A percentile compares a stretch with the other conserved stretches of the same genome.
Evolutionary conservation across 176 grass and related monocot genomes (phyloP).

Genomic region (Avena eriantha): DNA sequence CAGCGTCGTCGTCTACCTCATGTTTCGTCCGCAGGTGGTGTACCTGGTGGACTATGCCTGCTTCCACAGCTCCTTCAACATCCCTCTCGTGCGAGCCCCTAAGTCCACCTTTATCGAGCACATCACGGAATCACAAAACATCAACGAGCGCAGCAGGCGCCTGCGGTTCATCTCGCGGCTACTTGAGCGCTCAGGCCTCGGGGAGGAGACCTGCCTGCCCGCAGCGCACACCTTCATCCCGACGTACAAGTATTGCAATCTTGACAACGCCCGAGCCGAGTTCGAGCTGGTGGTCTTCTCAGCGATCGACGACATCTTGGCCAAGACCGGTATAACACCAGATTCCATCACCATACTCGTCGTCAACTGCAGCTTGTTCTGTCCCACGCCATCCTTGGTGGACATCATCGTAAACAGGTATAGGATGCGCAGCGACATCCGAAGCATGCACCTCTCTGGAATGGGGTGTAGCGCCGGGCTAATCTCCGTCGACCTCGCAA

Average conservation of each 20-base stretch:
- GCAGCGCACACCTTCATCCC: background rate
- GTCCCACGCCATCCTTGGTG: background rate
- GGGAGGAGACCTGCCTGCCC: no score
- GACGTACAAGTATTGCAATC: background rate
- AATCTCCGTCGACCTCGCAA: background rate
- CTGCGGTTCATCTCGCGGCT: background rate
- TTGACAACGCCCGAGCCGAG: background rate
- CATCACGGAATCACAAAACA: background rate
- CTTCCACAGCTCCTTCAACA: conserved; percentile 46
- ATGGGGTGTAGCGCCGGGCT: no score
- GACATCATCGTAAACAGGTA: conserved; percentile 2
- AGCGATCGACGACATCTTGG: background rate
- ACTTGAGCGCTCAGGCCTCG: background rate
- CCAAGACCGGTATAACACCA: background rate
- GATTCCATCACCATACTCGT: background rate
- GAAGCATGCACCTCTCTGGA: background rate
- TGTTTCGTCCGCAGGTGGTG: conserved; percentile 23
- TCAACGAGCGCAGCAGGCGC: background rate
- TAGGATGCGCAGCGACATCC: background rate
- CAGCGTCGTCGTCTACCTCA: background rate
- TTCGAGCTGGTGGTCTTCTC: background rate
- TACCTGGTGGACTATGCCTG: conserved; percentile 61
- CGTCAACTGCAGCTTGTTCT: conserved; percentile 6
- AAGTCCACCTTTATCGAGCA: conserved; percentile 51
- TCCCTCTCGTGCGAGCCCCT: conserved; percentile 17